Evolutionary conservation across 139 green algal species (phyloP), one percentile per base, ranked within the genome.

Genomic region (Choricystis sp.): DNA sequence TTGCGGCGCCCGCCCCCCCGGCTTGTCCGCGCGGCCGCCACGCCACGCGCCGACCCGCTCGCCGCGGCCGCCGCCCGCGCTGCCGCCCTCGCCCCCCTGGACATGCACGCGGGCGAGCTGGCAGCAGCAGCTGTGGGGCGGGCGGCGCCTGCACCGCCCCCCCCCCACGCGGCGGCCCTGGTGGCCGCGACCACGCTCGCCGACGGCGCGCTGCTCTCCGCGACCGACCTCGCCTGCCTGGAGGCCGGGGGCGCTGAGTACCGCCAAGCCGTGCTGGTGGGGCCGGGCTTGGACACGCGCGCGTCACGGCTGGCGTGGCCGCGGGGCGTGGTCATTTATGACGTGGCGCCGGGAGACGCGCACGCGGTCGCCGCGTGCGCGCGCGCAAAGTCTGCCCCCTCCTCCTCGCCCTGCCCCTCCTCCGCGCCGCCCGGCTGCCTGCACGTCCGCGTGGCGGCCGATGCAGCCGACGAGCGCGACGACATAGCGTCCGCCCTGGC

Each of bases 221-320:
- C 40, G 9, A 52, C 40, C 9, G 40, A 52, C 40, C 40, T 52
- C 9, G 40, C 16, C 40, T 21, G 16, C 16, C 40, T 52, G 16
- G 40, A 52, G 9, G 40, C 40, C 16, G 40, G 40, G 16, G 40
- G 40, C 9, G 40, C 40, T 21, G 66, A 66, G 67, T 78, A 69
- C 30, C 60, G 61, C 29, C 78, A 91, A 77, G 79, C 90, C 3
- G 81, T 94, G 25, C 66, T 94, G 28, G 19, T 94, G 29, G 85
- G 83, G 2, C 77, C 83, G 63, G 85, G 68, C 5, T 62, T 88
- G 29, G 82, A 89, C 73, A 86, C 78, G 0, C 78, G 85, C 2
- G 80, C 81, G 3, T 86, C 73, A 55, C 69, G 85, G 1, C 72
- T 92, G 66, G 70, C 63, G 1, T 86, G 78, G 84, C 80, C 82